Evolutionary conservation across 2,329 filamentous ascomycete genomes (phyloP), one percentile per base, ranked within the genome.

Genomic region (Massarina eburnea): DNA sequence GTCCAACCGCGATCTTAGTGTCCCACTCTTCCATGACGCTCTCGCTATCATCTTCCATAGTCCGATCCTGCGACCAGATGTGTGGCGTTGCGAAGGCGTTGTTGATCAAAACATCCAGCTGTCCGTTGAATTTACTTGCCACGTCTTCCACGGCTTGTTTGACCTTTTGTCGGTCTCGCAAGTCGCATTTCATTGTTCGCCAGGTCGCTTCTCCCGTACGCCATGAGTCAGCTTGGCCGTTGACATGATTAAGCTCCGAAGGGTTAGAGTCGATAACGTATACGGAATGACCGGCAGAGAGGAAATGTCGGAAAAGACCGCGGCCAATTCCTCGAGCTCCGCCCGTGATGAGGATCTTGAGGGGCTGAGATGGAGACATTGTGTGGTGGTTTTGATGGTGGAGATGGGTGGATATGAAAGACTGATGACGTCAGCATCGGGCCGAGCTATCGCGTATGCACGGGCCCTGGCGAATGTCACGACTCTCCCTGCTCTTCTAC

Each of bases 291-390:
- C 76, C 73, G 9, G 59, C 50, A 15, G 61, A 49, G 17, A 73
- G 62, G 38, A 77, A 72, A 34, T 72, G 68, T 9, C 73, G 71
- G 34, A 73, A 71, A 14, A 76, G 62, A 26, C 68, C 71, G 30
- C 75, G 68, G 19, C 76, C 74, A 35, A 78, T 76, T 20, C 75
- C 76, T 21, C 71, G 67, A 4, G 72, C 73, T 39, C 69, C 73
- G 21, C 73, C 74, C n/a, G 69, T 71, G 35, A 73, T 61, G 41
- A 73, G 57, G 10, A 67, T 55, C n/a, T 62, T 64, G 14, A 68
- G 45, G 5, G 12, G 45, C 33, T 22, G 50, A 5, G 22, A 22
- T 8, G 36, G 6, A 20, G 37, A 41, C 43, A 49, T 49, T 17
- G 3, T 45, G 3, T 41, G 14, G 18, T 22, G 8, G 14, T 21